phyloP scores from a whole-genome alignment of 2,329 filamentous ascomycete species.

The Colletotrichum sublineola region DNA sequence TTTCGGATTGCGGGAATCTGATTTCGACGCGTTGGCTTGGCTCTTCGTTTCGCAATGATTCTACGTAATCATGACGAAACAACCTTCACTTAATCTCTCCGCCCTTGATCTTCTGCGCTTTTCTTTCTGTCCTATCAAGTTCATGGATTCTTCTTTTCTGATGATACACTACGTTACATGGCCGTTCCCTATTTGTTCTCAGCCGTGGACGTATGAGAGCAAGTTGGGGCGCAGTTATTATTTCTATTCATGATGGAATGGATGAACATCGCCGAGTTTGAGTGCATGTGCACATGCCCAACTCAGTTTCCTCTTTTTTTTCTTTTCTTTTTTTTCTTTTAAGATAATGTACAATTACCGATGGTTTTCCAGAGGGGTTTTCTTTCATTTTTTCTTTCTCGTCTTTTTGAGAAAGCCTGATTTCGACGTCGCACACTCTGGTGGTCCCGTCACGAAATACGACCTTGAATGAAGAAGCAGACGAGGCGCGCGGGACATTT shows the following conservation, averaged over 20 bases:
- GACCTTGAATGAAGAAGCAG: constrained; percentile 8
- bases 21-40: constrained; percentile 30
- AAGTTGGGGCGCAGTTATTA: constrained; percentile 20
- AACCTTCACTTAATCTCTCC: constrained; percentile 34
- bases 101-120: constrained; percentile 3
- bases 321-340: constrained; percentile 19
- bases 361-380: not conserved
- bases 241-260: constrained; percentile 26
- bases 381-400: not conserved
- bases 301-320: constrained; percentile 16
- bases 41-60: constrained; percentile 42
- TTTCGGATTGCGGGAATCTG: constrained; percentile 20
- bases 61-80: constrained; percentile 43
- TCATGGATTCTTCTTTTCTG: constrained; percentile 25
- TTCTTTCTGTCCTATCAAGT: constrained; percentile 8
- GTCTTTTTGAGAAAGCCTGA: constrained; percentile 9
- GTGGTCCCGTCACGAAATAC: not conserved
- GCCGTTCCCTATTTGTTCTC: constrained; percentile 25
- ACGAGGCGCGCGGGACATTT: constrained; percentile 12
- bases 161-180: constrained; percentile 38
- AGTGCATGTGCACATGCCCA: constrained; percentile 25
- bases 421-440: not conserved
- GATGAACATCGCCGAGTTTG: constrained; percentile 25
- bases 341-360: constrained; percentile 44
- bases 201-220: constrained; percentile 15